Conservation (phyloP, 257 asterid genomes). For the Penstemon barbatus region DNA sequence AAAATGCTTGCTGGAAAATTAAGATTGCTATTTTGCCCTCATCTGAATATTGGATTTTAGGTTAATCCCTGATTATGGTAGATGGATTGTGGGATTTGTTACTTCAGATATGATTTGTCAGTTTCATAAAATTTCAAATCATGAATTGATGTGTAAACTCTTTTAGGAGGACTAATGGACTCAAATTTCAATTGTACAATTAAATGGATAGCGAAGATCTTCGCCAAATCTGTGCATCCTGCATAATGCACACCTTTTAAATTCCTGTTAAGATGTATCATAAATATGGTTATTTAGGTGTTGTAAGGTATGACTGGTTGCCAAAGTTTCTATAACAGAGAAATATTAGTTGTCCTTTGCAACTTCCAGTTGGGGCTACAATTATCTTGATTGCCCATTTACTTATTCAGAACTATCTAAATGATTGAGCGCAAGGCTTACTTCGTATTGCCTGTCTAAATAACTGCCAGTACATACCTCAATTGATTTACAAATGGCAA, state of each 20-base stretch:
- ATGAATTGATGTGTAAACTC: slow-evolving; percentile 4
- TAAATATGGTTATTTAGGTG: too few relatives aligned
- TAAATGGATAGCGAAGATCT: not conserved
- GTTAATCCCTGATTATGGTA: not conserved
- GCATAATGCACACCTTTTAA: slow-evolving; percentile 1
- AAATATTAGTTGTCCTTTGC: not conserved
- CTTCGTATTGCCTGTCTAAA: not conserved
- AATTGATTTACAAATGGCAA: slow-evolving; percentile 11
- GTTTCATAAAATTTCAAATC: slow-evolving; percentile 1
- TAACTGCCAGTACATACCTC: not conserved
- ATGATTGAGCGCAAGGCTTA: not conserved
- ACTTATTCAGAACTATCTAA: not conserved
- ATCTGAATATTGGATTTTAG: not conserved
- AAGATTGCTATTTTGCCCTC: too few relatives aligned
- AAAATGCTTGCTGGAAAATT: too few relatives aligned
- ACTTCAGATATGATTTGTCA: not conserved
- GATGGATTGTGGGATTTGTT: slow-evolving; percentile 7
- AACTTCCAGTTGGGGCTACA: not conserved
- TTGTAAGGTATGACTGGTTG: too few relatives aligned
- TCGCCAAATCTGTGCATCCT: slow-evolving; percentile 5
- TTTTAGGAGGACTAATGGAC: slow-evolving; percentile 3
- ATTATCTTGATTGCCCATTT: not conserved
- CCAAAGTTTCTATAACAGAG: not conserved
- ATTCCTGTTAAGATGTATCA: not conserved
- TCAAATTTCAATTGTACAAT: not conserved